These are phyloP conservation scores for Lactarius sanguifluus DNA, from an alignment of 768 basidiomycete species.

Conservation along the genomic window DNA sequence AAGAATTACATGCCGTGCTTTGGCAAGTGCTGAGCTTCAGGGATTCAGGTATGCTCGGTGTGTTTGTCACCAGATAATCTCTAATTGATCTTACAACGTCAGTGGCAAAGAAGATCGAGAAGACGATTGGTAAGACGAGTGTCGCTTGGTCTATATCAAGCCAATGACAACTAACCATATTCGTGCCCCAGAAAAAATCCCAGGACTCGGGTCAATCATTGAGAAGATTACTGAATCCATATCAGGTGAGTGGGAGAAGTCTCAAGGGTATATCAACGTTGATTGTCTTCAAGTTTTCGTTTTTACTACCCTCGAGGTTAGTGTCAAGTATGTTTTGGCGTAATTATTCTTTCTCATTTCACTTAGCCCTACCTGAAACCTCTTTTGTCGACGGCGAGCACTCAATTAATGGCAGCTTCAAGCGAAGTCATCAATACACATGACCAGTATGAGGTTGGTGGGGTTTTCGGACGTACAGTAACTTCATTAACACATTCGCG, in stretches of 20 bases:
- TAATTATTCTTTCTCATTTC: neutral
- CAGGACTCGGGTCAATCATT: slow-evolving; percentile 68
- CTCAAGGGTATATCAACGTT: neutral
- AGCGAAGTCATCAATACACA: slow-evolving; percentile 75
- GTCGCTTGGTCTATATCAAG: neutral
- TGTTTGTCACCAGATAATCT: slow-evolving; percentile 6
- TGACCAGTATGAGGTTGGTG: slow-evolving; percentile 74
- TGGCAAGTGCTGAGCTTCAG: slow-evolving; percentile 88
- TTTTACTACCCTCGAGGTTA: slow-evolving; percentile 80
- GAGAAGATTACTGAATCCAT: slow-evolving; percentile 79
- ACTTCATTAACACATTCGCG: neutral
- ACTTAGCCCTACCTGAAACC: slow-evolving; percentile 77
- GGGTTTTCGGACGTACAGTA: neutral
- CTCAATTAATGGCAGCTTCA: slow-evolving; percentile 59
- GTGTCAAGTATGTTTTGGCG: slow-evolving; percentile 12
- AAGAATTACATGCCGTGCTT: slow-evolving; percentile 78
- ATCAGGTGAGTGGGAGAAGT: slow-evolving; percentile 42
- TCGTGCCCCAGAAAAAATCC: slow-evolving; percentile 64
- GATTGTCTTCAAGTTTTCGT: slow-evolving; percentile 57
- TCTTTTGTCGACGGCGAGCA: slow-evolving; percentile 66
- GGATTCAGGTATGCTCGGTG: slow-evolving; percentile 57
- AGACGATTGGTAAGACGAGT: slow-evolving; percentile 58
- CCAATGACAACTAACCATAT: slow-evolving; percentile 2
- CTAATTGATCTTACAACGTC: neutral
- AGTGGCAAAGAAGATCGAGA: slow-evolving; percentile 78